Evolutionary conservation across 768 basidiomycete genomes (phyloP), one percentile per base, ranked within the genome.

Genomic region (Suillus discolor): DNA sequence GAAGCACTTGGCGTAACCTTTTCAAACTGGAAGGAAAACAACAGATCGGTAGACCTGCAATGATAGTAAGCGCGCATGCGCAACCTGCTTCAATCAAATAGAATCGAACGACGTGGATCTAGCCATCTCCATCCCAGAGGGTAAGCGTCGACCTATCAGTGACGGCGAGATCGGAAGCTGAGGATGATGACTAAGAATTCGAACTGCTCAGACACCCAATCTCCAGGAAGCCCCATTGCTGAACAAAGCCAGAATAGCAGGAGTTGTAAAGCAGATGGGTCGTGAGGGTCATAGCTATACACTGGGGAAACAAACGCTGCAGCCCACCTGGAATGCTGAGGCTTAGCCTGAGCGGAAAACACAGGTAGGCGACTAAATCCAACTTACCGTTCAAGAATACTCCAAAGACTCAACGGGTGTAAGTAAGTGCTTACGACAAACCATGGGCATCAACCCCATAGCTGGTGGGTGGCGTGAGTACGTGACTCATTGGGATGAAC

Each of bases 241-340:
- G 87, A 87, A 44, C 79, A 79, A 59, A 85, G 71, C 87, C 88
- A 89, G 72, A 81, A 88, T 9, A 80, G 73, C 28, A 89, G 72
- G 65, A 79, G 75, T 73, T 87, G 84, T 62, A 84, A 68, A 57
- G 88, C 77, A 15, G 84, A 82, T n/a, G 86, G 87, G 16, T 71
- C 73, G 54, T 69, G 66, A 28, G 76, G 69, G 69, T 84, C 75
- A 67, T 76, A 80, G 16, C 73, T 65, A 69, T 82, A 84, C 31
- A 85, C 77, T 39, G 78, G 74, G 3, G 85, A 82, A n/a, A 86
- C 82, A 62, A 84, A 87, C 4, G 81, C 86, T 38, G 80, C 74
- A 2, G 81, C 84, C 82, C 85, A 84, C 23, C 84, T 87, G 89
- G 62, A 67, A 68, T 23, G 42, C 54, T 34, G 61, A 42, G 31